Percentiles rank a stretch among this genome's conserved stretches.
These are phyloP conservation scores for Arthrinium puccinioides DNA, from an alignment of 2,329 filamentous ascomycete genomes.

Conservation along the genomic window DNA sequence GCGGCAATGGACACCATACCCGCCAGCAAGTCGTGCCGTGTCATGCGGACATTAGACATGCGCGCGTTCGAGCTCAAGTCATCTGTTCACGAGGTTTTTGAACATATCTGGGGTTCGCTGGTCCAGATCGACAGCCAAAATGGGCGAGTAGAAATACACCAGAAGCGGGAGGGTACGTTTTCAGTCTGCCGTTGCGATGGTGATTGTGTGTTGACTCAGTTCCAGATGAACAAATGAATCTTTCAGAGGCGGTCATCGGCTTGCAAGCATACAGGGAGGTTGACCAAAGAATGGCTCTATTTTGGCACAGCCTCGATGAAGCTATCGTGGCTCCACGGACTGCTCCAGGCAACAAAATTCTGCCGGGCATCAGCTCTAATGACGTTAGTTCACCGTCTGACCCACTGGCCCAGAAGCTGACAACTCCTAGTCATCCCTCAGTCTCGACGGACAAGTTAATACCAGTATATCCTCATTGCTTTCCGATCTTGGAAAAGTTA, in stretches of 20 bases:
- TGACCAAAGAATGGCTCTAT: conserved; percentile 48
- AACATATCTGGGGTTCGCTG: conserved; percentile 63
- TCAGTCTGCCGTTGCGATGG: no score
- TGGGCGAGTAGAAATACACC: conserved; percentile 48
- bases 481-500: conserved; percentile 41
- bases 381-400: conserved; percentile 24
- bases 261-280: conserved; percentile 54
- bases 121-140: conserved; percentile 53
- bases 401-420: conserved; percentile 8
- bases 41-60: conserved; percentile 57
- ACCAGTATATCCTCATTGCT: conserved; percentile 43
- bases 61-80: conserved; percentile 60
- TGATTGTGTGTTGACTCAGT: conserved; percentile 8
- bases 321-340: conserved; percentile 55
- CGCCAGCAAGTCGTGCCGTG: conserved; percentile 52
- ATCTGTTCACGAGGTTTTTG: conserved; percentile 58
- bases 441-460: conserved; percentile 34
- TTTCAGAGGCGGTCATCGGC: conserved; percentile 46
- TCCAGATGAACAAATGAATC: conserved; percentile 44
- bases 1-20: conserved; percentile 51
- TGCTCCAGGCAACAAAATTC: conserved; percentile 24
- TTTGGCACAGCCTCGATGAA: conserved; percentile 58
- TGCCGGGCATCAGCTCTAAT: conserved; percentile 33
- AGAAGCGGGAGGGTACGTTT: conserved; percentile 38
- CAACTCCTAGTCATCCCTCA: conserved; percentile 32